phyloP scores from a whole-genome alignment of 2,329 filamentous ascomycete genomes.

The Biscogniauxia mediterranea region DNA sequence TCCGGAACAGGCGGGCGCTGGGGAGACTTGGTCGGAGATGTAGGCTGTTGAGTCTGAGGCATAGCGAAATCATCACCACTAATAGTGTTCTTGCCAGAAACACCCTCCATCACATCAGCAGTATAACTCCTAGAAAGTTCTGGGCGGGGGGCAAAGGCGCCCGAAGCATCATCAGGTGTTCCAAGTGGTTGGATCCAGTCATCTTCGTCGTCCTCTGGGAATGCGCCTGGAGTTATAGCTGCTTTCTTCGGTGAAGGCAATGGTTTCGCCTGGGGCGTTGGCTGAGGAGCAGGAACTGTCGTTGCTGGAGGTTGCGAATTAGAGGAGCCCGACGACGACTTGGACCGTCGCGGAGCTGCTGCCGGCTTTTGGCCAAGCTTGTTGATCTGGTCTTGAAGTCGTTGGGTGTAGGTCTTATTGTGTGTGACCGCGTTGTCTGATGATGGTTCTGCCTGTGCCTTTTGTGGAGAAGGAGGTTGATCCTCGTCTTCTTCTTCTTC shows the following conservation, averaged over 20 bases:
- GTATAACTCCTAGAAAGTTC: slow-evolving; percentile 59
- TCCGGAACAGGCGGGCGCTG: slow-evolving; percentile 32
- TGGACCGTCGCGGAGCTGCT: slow-evolving; percentile 45
- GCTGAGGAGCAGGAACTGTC: slow-evolving; percentile 28
- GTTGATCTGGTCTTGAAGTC: slow-evolving; percentile 89
- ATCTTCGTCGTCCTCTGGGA: slow-evolving; percentile 59
- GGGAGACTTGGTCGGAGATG: slow-evolving; percentile 36
- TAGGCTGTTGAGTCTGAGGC: slow-evolving; percentile 39
- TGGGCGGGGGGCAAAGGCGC: slow-evolving; percentile 47
- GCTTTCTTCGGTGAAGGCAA: slow-evolving; percentile 36
- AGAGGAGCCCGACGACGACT: slow-evolving; percentile 42
- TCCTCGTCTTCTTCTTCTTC: too few relatives aligned
- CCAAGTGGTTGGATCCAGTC: slow-evolving; percentile 61
- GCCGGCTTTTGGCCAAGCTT: slow-evolving; percentile 60
- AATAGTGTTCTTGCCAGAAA: slow-evolving; percentile 48
- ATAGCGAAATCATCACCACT: slow-evolving; percentile 47
- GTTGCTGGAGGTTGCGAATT: slow-evolving; percentile 32
- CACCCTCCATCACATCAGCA: slow-evolving; percentile 59
- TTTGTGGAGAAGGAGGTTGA: slow-evolving; percentile 30
- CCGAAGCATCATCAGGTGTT: slow-evolving; percentile 33
- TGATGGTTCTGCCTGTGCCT: slow-evolving; percentile 47
- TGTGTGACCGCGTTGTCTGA: slow-evolving; percentile 57
- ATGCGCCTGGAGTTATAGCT: slow-evolving; percentile 54
- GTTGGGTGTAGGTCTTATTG: slow-evolving; percentile 90
- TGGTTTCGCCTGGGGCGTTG: slow-evolving; percentile 38